Evolutionary conservation across 2,329 filamentous ascomycete genomes (phyloP).

Genomic region (Nothophoma quercina): DNA sequence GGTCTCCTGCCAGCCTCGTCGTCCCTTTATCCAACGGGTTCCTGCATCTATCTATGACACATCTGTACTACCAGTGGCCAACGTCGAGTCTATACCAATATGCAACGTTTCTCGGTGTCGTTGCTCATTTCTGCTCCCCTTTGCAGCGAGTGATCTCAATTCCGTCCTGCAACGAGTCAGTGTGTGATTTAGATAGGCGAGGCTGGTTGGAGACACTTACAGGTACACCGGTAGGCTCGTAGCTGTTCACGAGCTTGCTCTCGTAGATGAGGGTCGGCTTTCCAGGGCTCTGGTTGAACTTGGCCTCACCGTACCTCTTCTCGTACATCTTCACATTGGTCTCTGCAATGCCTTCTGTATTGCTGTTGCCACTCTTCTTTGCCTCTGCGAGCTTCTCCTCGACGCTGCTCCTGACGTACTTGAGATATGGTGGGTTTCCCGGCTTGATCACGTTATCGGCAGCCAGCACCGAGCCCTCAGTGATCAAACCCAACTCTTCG

Average conservation of each 20-base stretch:
- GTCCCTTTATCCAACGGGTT: constrained; percentile 3
- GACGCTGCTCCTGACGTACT: constrained; percentile 72
- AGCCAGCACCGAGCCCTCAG: constrained; percentile 67
- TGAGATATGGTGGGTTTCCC: constrained; percentile 73
- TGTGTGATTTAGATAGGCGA: constrained; percentile 3
- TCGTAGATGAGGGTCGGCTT: constrained; percentile 73
- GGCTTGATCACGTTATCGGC: constrained; percentile 77
- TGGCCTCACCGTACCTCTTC: constrained; percentile 56
- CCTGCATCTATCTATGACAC: constrained; percentile 14
- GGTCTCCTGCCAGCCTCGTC: constrained; percentile 9
- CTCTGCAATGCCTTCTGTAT: constrained; percentile 53
- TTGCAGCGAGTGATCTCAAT: constrained; percentile 70
- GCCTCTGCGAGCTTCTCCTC: constrained; percentile 64
- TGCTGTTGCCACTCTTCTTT: constrained; percentile 42
- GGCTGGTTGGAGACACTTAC: constrained; percentile 54
- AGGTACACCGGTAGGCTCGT: constrained; percentile 71
- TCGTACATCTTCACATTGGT: constrained; percentile 58
- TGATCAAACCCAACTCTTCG: constrained; percentile 72
- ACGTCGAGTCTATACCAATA: constrained; percentile 1
- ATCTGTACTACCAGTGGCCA: constrained; percentile 3
- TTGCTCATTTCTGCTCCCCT: constrained; percentile 20
- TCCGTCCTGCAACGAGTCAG: constrained; percentile 61
- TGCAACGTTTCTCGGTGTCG: neutral
- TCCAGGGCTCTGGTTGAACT: constrained; percentile 56
- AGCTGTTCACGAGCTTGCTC: constrained; percentile 69